Evolutionary conservation across 768 basidiomycete species (phyloP).

Genomic region (Ramaria sp.): DNA sequence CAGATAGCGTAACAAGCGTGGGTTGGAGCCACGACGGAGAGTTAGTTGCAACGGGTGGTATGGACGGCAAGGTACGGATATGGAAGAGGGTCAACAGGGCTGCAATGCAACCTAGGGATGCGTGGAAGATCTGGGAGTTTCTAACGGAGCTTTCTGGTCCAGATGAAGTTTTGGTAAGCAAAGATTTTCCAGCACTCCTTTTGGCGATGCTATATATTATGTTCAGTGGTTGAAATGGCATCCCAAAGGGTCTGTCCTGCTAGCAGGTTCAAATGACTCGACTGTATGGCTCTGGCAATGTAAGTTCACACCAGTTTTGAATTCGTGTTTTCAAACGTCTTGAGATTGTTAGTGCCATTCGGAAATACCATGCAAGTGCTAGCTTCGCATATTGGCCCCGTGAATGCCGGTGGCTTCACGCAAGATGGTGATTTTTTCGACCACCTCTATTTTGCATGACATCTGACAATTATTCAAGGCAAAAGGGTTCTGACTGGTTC

Average conservation of each 20-base stretch:
- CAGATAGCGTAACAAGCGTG: constrained; percentile 74
- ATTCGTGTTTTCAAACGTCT: constrained; percentile 5
- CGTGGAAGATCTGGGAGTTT: constrained; percentile 85
- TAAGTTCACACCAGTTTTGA: constrained; percentile 28
- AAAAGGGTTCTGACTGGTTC: constrained; percentile 80
- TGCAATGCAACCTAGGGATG: constrained; percentile 36
- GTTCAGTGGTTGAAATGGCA: constrained; percentile 90
- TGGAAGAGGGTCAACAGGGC: constrained; percentile 62
- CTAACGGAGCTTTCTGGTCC: constrained; percentile 87
- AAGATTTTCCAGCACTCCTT: neutral
- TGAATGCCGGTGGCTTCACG: constrained; percentile 84
- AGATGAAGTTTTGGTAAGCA: constrained; percentile 85
- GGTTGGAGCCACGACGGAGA: constrained; percentile 86
- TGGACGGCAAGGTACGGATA: constrained; percentile 91
- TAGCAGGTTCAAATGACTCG: constrained; percentile 87
- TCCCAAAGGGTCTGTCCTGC: constrained; percentile 79
- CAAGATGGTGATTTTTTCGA: constrained; percentile 54
- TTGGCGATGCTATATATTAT: neutral
- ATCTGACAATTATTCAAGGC: constrained; percentile 30
- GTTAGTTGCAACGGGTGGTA: constrained; percentile 90
- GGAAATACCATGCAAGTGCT: constrained; percentile 96
- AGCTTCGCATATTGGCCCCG: constrained; percentile 75
- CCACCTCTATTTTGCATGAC: neutral
- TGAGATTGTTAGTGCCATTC: constrained; percentile 58
- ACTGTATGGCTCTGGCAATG: constrained; percentile 98